Base-by-base conservation (phyloP, 768 basidiomycete genomes). In the Mycena vulgaris region DNA sequence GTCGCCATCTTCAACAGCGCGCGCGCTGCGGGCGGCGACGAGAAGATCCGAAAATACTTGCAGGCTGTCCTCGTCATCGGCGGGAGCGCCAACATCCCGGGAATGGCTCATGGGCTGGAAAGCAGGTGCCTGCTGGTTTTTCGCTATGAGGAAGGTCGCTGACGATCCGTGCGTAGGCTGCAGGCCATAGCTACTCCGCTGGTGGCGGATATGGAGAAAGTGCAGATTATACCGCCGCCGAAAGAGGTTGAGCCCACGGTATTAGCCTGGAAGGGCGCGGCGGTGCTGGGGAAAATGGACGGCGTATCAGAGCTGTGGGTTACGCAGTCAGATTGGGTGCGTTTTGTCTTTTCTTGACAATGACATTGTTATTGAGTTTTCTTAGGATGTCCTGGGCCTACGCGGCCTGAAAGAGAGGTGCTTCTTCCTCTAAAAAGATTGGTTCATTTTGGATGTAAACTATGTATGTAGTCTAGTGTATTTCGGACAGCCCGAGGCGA, bases 201-300 rank as follows among this genome's bases (percentile, higher is more conserved):
- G 47, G 92, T 95, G 19, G 87, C 89, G 19, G 92, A 91, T 76
- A 95, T 96, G 90, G 92, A 94, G 77, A 94, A 93, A 75, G 93
- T 97, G 9, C 90, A 93, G 72, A 94, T 98, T 67, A 93, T 99
- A 52, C 95, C 96, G n/a, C 93, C 96, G 2, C 96, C 97, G 1
- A 93, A 96, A 78, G 95, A 96, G 69, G 89, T 98, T 49, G 96
- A 99, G 80, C 95, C 95, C 7, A 88, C 90, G 28, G 91, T 95
- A 40, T 87, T 99, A 35, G 91, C 91, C 19, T 99, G 98, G 98
- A 98, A 98, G 80, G 98, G 98, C 13, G 95, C 93, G 8, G 89
- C 93, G 10, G 95, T 97, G 16, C 89, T 98, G 47, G 94, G 92
- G 30, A 95, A 95, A 81, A 93, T 99, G 89, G 98, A 99, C 59